phyloP scores from a whole-genome alignment of 192 early-diverging fungal species.

The Gigaspora rosea region DNA sequence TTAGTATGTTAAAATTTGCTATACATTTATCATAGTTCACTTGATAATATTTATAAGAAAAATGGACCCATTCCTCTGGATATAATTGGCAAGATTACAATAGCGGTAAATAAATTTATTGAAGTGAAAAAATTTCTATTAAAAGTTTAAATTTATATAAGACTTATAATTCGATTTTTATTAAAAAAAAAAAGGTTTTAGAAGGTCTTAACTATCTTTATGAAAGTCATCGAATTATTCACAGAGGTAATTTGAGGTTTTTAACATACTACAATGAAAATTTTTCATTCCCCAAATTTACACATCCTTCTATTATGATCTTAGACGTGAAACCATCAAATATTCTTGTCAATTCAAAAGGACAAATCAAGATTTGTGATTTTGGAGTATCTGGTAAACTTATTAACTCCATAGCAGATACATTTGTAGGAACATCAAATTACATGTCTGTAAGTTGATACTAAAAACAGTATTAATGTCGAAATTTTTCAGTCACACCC shows the following conservation, averaged over 20 bases:
- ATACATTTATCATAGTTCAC: conserved; percentile 50
- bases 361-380: conserved; percentile 81
- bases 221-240: conserved; percentile 88
- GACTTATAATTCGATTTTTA: no score
- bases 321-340: conserved; percentile 87
- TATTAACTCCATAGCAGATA: conserved; percentile 80
- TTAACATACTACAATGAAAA: no score
- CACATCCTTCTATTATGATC: no score
- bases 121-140: neutral
- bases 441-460: conserved; percentile 74
- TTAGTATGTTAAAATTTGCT: neutral
- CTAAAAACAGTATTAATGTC: neutral
- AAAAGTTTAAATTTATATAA: no score
- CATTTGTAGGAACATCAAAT: conserved; percentile 82
- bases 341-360: conserved; percentile 77
- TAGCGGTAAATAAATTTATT: conserved; percentile 58
- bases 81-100: conserved; percentile 81
- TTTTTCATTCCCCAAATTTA: no score
- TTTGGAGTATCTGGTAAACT: conserved; percentile 93
- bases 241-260: conserved; percentile 66
- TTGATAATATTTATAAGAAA: conserved; percentile 92
- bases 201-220: conserved; percentile 85
- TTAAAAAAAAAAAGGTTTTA: conserved; percentile 56
- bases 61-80: conserved; percentile 88
- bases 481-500: neutral